Conservation (phyloP, 1,284 basidiomycete species). For the Chalciporus piperatoides region DNA sequence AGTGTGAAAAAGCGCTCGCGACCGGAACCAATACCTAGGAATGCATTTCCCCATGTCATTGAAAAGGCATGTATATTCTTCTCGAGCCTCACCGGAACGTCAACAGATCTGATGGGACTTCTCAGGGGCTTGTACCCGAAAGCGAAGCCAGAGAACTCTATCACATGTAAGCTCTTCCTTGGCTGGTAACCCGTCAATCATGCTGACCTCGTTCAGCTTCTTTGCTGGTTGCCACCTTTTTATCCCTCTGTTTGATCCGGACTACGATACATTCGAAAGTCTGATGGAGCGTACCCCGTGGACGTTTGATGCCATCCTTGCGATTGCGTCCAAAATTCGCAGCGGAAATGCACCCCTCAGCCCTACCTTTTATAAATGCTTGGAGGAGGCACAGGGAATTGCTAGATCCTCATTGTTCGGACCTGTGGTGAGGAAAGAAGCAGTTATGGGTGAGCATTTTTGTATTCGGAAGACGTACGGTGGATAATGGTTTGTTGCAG, state of each 20-base stretch:
- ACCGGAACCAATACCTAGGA: constrained; percentile 82
- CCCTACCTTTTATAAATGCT: constrained; percentile 82
- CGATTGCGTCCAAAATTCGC: constrained; percentile 87
- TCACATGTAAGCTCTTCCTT: constrained; percentile 57
- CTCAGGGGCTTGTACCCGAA: constrained; percentile 72
- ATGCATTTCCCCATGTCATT: constrained; percentile 79
- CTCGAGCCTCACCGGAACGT: constrained; percentile 1
- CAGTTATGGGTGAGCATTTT: constrained; percentile 69
- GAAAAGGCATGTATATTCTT: constrained; percentile 55
- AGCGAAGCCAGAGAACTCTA: constrained; percentile 76
- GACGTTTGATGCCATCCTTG: constrained; percentile 88
- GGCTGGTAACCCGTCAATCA: constrained; percentile 2
- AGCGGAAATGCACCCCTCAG: constrained; percentile 83
- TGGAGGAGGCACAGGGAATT: constrained; percentile 93
- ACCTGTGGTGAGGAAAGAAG: constrained; percentile 89
- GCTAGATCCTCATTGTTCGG: constrained; percentile 90
- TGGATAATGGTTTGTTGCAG: constrained; percentile 35
- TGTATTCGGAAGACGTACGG: neutral
- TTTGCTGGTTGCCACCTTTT: constrained; percentile 94
- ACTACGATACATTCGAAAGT: constrained; percentile 87
- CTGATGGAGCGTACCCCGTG: constrained; percentile 88
- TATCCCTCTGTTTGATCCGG: constrained; percentile 88
- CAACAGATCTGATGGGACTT: constrained; percentile 4
- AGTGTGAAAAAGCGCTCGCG: constrained; percentile 85
- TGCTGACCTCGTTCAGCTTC: constrained; percentile 58